phyloP scores from a whole-genome alignment of 1,284 basidiomycete genomes.

The Singerocomus inundabilis region DNA sequence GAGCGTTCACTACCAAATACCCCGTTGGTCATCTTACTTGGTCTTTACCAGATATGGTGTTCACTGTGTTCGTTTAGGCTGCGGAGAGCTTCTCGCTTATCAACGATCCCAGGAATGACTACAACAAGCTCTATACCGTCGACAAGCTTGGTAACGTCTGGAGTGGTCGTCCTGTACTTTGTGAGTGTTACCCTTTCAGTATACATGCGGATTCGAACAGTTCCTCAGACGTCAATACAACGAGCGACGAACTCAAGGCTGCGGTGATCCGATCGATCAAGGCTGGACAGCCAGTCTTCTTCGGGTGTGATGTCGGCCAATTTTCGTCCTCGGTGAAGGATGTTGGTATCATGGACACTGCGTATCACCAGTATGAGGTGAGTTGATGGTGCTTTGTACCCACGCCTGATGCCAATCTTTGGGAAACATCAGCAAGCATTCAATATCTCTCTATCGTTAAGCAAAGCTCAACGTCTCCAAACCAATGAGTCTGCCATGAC shows the following conservation, averaged over 20 bases:
- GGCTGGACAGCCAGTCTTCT: conserved; percentile 90
- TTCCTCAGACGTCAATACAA: conserved; percentile 82
- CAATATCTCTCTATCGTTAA: conserved; percentile 57
- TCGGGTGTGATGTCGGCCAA: conserved; percentile 88
- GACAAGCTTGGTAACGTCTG: conserved; percentile 91
- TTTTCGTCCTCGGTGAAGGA: conserved; percentile 70
- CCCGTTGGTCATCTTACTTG: conserved; percentile 41
- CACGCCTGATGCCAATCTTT: neutral
- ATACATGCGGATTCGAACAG: neutral
- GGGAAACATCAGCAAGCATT: conserved; percentile 48
- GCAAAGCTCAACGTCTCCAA: conserved; percentile 84
- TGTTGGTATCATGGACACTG: conserved; percentile 83
- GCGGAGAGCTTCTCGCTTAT: conserved; percentile 86
- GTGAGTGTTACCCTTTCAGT: conserved; percentile 44
- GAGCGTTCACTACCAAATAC: conserved; percentile 58
- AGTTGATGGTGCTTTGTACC: conserved; percentile 10
- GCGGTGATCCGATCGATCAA: conserved; percentile 85
- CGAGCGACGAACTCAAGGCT: conserved; percentile 76
- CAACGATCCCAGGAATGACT: conserved; percentile 89
- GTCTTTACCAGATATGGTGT: neutral
- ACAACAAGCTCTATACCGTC: conserved; percentile 86
- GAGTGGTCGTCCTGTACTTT: conserved; percentile 80
- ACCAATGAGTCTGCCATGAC: conserved; percentile 87
- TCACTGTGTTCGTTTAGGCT: conserved; percentile 38
- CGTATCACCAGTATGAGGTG: conserved; percentile 80